Evolutionary conservation across 1,284 basidiomycete species (phyloP), one percentile per base, ranked within the genome.

Genomic region (Ustilago vetiveriae): DNA sequence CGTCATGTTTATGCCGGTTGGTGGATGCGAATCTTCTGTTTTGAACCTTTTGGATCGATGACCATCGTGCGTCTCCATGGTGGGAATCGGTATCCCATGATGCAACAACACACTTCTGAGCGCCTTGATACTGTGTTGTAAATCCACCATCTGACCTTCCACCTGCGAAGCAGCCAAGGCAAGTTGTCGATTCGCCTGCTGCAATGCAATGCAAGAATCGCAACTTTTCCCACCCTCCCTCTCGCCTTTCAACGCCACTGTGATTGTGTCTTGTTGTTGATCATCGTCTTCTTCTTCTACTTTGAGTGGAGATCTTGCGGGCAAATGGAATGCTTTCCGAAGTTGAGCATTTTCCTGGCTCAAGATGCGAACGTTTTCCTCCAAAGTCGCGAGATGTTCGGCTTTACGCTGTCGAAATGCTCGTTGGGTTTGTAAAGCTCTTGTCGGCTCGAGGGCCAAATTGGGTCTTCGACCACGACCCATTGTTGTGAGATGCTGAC

Each of bases 321-420:
- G 27, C 27, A n/a, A n/a, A n/a, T n/a, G 14, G 29, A 37, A 0
- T 6, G 16, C 1, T 51, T 39, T 6, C 45, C 44, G 37, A 50
- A 48, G n/a, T 48, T 13, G 7, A 62, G 41, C 16, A 63, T 74
- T 74, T 19, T 75, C 74, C 1, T 53, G 45, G 16, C 41, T 39
- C 2, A 74, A 52, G 13, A 22, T 3, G 21, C 59, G 43, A 6
- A 75, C 60, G 4, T 39, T 38, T 3, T 55, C 59, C 21, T 75
- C 71, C 3, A 75, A 50, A 6, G 17, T 29, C 6, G 54, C 46
- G 0, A 75, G 50, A 22, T 75, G 62, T 24, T 74, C 64, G 2
- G 74, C 74, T 45, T 68, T 67, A 24, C 74, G 71, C 33, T 74
- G 62, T 11, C 74, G 67, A 33, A 75, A 75, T 2, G 67, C 72